Base-by-base conservation (phyloP, 306 rosid species). In the Quercus berberidifolia region DNA sequence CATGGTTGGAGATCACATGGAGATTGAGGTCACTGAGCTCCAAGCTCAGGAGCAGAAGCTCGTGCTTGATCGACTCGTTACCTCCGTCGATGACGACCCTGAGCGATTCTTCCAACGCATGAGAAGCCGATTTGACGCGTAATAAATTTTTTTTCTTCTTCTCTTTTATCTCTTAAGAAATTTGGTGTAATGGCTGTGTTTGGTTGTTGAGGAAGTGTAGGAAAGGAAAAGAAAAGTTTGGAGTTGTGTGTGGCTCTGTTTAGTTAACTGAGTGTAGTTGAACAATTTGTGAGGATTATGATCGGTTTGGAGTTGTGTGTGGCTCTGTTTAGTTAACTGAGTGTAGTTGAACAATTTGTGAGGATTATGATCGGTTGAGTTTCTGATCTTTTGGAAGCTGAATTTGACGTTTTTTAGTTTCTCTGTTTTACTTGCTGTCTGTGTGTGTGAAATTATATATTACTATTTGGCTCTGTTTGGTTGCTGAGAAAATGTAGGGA, bases 111-210 rank as follows among this genome's bases (percentile, higher is more conserved):
- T 96, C 75, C 77, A 62, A 13, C 90, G 87, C 28, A 88, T 96
- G 90, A 83, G 98, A 60, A 89, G 85, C 54, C 82, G 99, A 69
- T 96, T 93, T 14, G 91, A 96, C 64, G 90, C 93, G 99, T 96
- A 89, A 35, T 6, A 28, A 28, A 28, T 1, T 89, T 69, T 60
- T 41, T 33, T 3, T 71, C 46, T 35, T 5, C 26, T 3, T 19
- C 3, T 12, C 7, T 35, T 8, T 1, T 35, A 25, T 9, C 35
- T 67, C 15, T 18, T 43, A 33, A 46, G 18, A 8, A 9, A 6
- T n/a, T 17, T 52, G 55, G 21, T 18, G 10, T 68, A 49, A 55
- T 62, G n/a, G 18, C 18, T 69, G 21, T 35, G 83, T 76, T 75
- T n/a, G 72, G 55, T 59, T 80, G 43, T 78, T 13, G 20, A 55